Evolutionary conservation across 2,329 filamentous ascomycete species (phyloP).

Genomic region (Penicillium sp.): DNA sequence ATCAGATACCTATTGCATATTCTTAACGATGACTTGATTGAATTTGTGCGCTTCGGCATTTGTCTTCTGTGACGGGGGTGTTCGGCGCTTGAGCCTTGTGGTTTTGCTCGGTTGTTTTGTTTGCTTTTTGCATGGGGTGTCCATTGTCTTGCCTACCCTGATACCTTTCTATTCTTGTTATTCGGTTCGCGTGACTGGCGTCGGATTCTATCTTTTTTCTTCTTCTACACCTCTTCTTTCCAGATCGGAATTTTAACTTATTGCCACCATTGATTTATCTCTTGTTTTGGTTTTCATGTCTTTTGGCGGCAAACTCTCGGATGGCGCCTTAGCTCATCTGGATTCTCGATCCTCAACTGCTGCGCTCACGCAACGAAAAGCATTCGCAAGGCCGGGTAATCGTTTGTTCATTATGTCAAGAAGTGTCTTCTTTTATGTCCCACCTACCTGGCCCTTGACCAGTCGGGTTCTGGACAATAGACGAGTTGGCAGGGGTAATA

Average conservation of each 20-base stretch:
- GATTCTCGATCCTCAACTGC: neutral
- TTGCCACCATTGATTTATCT: slow-evolving; percentile 19
- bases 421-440: neutral
- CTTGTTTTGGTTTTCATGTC: slow-evolving; percentile 8
- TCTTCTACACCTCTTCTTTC: slow-evolving; percentile 24
- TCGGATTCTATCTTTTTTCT: slow-evolving; percentile 29
- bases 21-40: slow-evolving; percentile 43
- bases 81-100: slow-evolving; percentile 36
- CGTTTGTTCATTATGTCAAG: slow-evolving; percentile 4
- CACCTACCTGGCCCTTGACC: neutral
- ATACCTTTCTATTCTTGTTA: slow-evolving; percentile 36
- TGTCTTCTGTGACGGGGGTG: slow-evolving; percentile 38
- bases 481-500: slow-evolving; percentile 21
- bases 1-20: slow-evolving; percentile 45
- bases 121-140: slow-evolving; percentile 26
- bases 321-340: neutral
- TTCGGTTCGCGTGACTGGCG: slow-evolving; percentile 30
- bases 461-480: slow-evolving; percentile 3
- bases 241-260: slow-evolving; percentile 30
- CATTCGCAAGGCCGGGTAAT: neutral
- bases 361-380: neutral
- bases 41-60: slow-evolving; percentile 41
- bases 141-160: slow-evolving; percentile 31
- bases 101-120: slow-evolving; percentile 26
- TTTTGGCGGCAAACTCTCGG: slow-evolving; percentile 1